Base-by-base conservation (phyloP, 2,329 filamentous ascomycete genomes). In the Cladosporium sp. region DNA sequence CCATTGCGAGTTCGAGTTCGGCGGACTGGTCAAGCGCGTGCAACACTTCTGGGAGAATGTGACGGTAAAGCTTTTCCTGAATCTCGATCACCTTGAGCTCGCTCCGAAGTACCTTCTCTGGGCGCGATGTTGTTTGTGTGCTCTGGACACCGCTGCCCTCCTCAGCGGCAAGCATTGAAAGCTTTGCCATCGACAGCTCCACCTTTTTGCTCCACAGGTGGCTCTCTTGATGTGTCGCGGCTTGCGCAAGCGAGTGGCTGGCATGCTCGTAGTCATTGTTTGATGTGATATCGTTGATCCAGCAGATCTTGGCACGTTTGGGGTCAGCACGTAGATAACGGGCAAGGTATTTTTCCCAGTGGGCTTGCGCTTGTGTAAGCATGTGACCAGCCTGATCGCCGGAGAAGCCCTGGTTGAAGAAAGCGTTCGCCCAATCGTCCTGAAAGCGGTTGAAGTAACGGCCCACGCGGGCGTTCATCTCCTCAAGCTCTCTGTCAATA, bases 171-270 rank as follows among this genome's bases (percentile, higher is more conserved):
- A 96, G 70, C 48, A 74, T 59, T 19, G 71, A 66, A n/a, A 98
- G 77, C 69, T 96, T 97, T 30, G 88, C 86, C 33, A 98, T 76
- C 53, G 89, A 95, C 20, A 97, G 74, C 68, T 97, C 86, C 29
- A 95, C 87, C 67, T 94, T 93, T 72, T 95, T 94, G 70, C 83
- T 89, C 92, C 92, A 97, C 3, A 93, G 71, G 59, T 91, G 85
- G 46, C 82, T 79, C 66, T 96, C 91, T 48, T 82, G 80, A 43
- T 78, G 76, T 16, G 84, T 72, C 0, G 88, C 90, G 16, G 91
- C 76, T 7, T 80, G 73, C 38, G 86, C 73, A 40, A 98, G 76
- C 0, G 84, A 85, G 36, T 81, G 72, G 4, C 85, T 84, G 9
- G 92, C 91, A 50, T 81, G 78, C 11, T 80, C 74, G 55, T 89